Evolutionary conservation across 78 protist species (phyloP).

Genomic region (Speleostelium caveatum): DNA sequence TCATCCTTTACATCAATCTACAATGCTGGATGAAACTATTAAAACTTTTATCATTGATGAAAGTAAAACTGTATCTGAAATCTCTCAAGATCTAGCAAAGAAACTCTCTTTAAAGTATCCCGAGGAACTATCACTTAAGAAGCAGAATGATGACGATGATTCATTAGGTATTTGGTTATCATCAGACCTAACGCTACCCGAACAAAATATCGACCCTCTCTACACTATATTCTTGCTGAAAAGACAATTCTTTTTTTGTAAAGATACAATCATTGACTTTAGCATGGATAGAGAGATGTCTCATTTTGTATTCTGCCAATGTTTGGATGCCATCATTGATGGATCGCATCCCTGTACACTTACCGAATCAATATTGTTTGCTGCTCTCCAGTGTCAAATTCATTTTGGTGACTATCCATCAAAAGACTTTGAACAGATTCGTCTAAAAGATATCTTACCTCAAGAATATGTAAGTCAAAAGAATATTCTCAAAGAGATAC

Average conservation of each 20-base stretch:
- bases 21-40: constrained; percentile 70
- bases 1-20: constrained; percentile 72
- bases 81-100: constrained; percentile 51
- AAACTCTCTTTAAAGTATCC: constrained; percentile 70
- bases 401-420: constrained; percentile 74
- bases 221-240: constrained; percentile 49
- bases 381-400: constrained; percentile 86
- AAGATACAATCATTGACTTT: constrained; percentile 55
- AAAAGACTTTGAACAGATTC: constrained; percentile 21
- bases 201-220: constrained; percentile 72
- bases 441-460: constrained; percentile 58
- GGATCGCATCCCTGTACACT: constrained; percentile 70
- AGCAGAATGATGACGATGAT: constrained; percentile 26
- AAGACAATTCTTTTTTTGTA: constrained; percentile 60
- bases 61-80: constrained; percentile 73
- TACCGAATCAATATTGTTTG: constrained; percentile 85
- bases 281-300: constrained; percentile 63
- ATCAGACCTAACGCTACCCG: constrained; percentile 60
- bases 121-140: constrained; percentile 63
- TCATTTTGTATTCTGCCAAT: constrained; percentile 74
- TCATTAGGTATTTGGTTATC: constrained; percentile 63
- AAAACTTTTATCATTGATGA: constrained; percentile 80
- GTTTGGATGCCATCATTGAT: constrained; percentile 79
- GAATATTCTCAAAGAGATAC: constrained; percentile 26
- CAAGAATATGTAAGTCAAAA: constrained; percentile 35